phyloP scores from a whole-genome alignment of 352 stramenopile species.

The Elongisporangium anandrum region DNA sequence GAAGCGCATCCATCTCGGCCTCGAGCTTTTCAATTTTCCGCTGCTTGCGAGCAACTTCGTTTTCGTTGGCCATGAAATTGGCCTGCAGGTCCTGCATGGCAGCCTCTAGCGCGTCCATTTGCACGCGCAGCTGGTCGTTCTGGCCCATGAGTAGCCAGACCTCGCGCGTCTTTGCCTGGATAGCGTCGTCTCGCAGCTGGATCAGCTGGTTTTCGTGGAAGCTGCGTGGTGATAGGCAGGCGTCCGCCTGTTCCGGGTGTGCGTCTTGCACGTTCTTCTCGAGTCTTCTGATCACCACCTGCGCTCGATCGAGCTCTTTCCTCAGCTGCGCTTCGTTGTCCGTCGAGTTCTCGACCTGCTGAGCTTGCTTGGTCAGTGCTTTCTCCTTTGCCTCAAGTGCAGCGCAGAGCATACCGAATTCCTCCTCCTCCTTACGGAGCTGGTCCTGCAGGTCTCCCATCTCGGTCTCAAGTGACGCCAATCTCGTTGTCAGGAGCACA shows the following conservation, averaged over 20 bases:
- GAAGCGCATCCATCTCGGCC: constrained; percentile 44
- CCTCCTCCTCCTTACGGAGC: constrained; percentile 57
- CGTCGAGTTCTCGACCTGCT: constrained; percentile 18
- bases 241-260: constrained; percentile 41
- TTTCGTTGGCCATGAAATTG: constrained; percentile 48
- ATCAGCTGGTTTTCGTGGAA: constrained; percentile 76
- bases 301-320: constrained; percentile 39
- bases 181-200: constrained; percentile 63
- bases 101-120: constrained; percentile 63
- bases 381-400: constrained; percentile 48
- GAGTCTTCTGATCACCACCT: constrained; percentile 27
- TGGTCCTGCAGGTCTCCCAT: constrained; percentile 38
- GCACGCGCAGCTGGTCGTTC: constrained; percentile 57
- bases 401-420: constrained; percentile 58
- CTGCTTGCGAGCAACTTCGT: constrained; percentile 46
- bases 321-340: constrained; percentile 32
- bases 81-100: constrained; percentile 63
- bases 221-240: constrained; percentile 64
- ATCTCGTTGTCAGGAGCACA: constrained; percentile 11
- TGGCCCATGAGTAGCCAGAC: constrained; percentile 64
- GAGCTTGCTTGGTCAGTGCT: constrained; percentile 26
- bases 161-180: constrained; percentile 63
- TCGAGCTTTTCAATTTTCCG: constrained; percentile 56
- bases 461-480: constrained; percentile 17
- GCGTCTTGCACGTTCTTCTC: constrained; percentile 44